phyloP scores from a whole-genome alignment of 148 eudicot genomes.

The Simmondsia chinensis region DNA sequence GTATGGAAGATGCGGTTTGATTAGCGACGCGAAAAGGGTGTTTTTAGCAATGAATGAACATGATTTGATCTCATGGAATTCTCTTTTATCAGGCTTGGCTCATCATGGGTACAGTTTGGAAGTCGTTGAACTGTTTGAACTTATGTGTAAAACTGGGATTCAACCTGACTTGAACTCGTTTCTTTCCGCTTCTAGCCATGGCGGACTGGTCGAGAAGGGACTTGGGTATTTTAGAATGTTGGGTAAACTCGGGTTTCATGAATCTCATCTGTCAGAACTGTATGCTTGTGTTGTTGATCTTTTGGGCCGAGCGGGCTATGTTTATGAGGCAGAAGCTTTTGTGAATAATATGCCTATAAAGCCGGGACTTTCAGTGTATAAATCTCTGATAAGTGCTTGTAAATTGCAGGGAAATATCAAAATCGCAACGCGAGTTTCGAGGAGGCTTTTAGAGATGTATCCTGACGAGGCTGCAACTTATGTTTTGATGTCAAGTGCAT shows the following conservation, averaged over 20 bases:
- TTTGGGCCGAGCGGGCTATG: conserved; percentile 42
- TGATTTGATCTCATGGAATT: conserved; percentile 59
- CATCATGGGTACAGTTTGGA: conserved; percentile 41
- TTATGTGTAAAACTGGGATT: conserved; percentile 27
- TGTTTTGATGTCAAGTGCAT: conserved; percentile 35
- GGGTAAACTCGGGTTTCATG: conserved; percentile 17
- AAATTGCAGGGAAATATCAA: conserved; percentile 41
- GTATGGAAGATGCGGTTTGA: conserved; percentile 46
- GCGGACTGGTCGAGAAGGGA: conserved; percentile 41
- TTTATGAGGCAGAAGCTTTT: conserved; percentile 46
- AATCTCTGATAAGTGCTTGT: conserved; percentile 49
- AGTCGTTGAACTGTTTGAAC: conserved; percentile 37
- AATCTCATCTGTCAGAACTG: conserved; percentile 27
- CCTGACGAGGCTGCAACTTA: conserved; percentile 42
- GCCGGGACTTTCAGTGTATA: conserved; percentile 34
- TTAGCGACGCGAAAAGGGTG: conserved; percentile 30
- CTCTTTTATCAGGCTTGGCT: conserved; percentile 37
- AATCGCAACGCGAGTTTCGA: conserved; percentile 30
- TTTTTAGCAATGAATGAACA: conserved; percentile 28
- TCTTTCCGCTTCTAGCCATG: conserved; percentile 57
- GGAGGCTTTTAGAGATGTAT: conserved; percentile 31
- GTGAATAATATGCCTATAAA: conserved; percentile 37
- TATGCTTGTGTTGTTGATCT: conserved; percentile 62
- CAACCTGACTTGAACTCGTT: conserved; percentile 40
- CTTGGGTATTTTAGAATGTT: conserved; percentile 34